Evolutionary conservation across 768 basidiomycete species (phyloP), one percentile per base, ranked within the genome.

Genomic region (Tylopilus balloui): DNA sequence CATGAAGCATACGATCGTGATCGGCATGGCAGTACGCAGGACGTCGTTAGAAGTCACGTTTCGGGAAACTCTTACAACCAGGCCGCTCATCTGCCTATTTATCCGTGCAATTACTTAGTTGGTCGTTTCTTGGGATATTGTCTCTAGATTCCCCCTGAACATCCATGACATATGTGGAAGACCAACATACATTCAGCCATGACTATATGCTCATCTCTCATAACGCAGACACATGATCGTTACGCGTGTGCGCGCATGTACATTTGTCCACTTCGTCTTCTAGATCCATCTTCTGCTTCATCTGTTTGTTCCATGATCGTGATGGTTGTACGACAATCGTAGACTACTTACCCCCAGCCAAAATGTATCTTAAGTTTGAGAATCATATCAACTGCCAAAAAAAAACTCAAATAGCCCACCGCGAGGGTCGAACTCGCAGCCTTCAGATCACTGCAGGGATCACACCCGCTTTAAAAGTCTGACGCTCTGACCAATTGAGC

Each of bases 361-460:
- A 53, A 52, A 64, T 58, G 54, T 53, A 58, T 54, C 44, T 37
- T 48, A 44, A 52, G 36, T 38, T 38, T 48, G 27, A 44, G 28
- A 27, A 48, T 31, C 14, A 5, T 21, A 35, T 12, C 12, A 31
- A 27, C 27, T 10, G 9, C 13, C 10, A 3, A 0, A 17, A 13
- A 39, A 41, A 19, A 39, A 29, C 17, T n/a, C n/a, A 19, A 25
- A 17, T 80, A 83, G 82, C 81, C 83, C 82, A 83, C 80, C 82
- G 83, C 83, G 83, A 81, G 83, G 82, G 76, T 84, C 83, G 83
- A 84, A 84, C 83, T 81, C 83, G 83, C 83, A 84, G 79, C 83
- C 83, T 84, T 84, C 80, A 84, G 83, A 84, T 84, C 44, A 50
- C 59, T 3, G 41, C 42, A 42, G 51, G 63, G 41, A 51, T 45